Conservation (phyloP, 352 stramenopile species). For the Phytophthora colocasiae region DNA sequence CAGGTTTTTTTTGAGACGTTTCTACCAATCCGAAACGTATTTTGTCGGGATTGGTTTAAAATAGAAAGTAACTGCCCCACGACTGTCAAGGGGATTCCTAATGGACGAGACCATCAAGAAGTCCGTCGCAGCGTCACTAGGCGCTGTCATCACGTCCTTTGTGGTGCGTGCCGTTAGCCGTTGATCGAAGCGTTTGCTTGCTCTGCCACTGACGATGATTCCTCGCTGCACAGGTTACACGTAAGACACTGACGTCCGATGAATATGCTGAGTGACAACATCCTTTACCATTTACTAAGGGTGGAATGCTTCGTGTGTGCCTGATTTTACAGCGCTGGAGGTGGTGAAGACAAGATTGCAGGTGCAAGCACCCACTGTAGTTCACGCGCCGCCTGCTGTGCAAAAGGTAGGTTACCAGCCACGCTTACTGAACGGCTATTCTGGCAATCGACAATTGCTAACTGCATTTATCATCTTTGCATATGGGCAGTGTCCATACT, state of each 20-base stretch:
- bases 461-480: neutral
- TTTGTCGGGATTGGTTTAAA: conserved; percentile 24
- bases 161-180: conserved; percentile 47
- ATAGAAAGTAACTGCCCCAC: conserved; percentile 6
- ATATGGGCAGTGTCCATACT: conserved; percentile 63
- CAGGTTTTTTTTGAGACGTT: conserved; percentile 10
- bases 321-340: conserved; percentile 61
- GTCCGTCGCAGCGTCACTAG: conserved; percentile 62
- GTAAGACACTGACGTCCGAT: conserved; percentile 38
- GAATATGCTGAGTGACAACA: neutral
- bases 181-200: neutral
- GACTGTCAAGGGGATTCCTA: conserved; percentile 2
- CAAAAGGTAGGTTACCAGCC: conserved; percentile 45
- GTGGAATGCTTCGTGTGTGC: neutral
- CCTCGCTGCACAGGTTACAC: conserved; percentile 57
- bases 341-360: conserved; percentile 89
- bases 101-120: conserved; percentile 83
- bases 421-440: neutral
- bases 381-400: conserved; percentile 52
- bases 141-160: conserved; percentile 73
- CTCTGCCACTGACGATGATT: neutral
- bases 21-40: conserved; percentile 21
- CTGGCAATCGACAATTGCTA: conserved; percentile 12
- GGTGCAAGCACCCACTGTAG: conserved; percentile 69
- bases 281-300: conserved; percentile 4